phyloP scores from a whole-genome alignment of 352 stramenopile species.

The Halophytophthora batemanensis region DNA sequence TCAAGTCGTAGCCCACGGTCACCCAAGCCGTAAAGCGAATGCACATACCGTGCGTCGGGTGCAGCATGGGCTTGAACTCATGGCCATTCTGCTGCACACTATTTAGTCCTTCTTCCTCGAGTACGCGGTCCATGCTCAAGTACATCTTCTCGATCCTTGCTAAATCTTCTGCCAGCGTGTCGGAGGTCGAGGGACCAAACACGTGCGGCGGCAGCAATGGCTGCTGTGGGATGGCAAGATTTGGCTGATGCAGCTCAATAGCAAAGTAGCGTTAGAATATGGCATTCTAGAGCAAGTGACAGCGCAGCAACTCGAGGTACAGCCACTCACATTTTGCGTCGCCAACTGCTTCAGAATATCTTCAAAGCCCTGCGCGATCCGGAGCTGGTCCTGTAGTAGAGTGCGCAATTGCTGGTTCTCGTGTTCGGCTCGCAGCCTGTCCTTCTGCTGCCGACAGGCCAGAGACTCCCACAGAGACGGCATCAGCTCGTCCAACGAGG shows the following conservation, averaged over 20 bases:
- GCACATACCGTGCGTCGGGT: conserved; percentile 17
- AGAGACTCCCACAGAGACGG: conserved; percentile 27
- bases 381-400: conserved; percentile 27
- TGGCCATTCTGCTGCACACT: conserved; percentile 21
- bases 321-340: too few relatives aligned
- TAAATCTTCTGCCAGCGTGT: conserved; percentile 9
- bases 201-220: background rate
- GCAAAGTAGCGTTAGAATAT: too few relatives aligned
- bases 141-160: conserved; percentile 17
- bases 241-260: too few relatives aligned
- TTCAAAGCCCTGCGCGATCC: conserved; percentile 30
- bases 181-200: background rate
- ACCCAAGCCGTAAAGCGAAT: conserved; percentile 24
- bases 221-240: too few relatives aligned
- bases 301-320: conserved; percentile 15
- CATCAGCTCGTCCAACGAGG: conserved; percentile 6
- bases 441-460: conserved; percentile 21
- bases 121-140: conserved; percentile 16
- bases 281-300: background rate
- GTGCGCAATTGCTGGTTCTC: conserved; percentile 24
- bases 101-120: conserved; percentile 12
- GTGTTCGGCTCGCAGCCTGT: conserved; percentile 23
- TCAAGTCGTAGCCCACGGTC: conserved; percentile 16
- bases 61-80: conserved; percentile 22
- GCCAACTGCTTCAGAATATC: conserved; percentile 28